phyloP scores from a whole-genome alignment of 176 grass and related monocot species.

The Carex scoparia region DNA sequence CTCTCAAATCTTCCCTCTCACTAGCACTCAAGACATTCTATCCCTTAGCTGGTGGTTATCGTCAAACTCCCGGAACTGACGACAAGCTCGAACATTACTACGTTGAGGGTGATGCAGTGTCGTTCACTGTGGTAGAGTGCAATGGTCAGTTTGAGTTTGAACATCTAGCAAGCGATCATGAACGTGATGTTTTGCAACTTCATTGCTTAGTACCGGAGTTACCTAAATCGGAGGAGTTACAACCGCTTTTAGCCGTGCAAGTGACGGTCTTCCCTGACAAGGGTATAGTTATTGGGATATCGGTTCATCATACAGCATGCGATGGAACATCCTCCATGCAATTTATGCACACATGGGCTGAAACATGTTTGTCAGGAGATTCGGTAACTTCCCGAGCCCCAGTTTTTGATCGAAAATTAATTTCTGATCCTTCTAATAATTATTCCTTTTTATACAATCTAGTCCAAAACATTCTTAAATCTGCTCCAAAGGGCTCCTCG shows the following conservation, averaged over 20 bases:
- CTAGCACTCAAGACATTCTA: not conserved
- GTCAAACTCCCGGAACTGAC: not conserved
- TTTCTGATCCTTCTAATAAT: conserved; percentile 21
- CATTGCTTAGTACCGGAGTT: not conserved
- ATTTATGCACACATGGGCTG: conserved; percentile 12
- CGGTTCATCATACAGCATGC: conserved; percentile 24
- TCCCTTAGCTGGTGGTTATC: conserved; percentile 40
- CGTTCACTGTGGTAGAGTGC: conserved; percentile 49
- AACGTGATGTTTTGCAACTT: not conserved
- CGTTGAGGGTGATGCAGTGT: conserved; percentile 28
- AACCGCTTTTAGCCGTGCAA: conserved; percentile 22
- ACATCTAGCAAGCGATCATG: not conserved
- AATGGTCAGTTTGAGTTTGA: conserved; percentile 18
- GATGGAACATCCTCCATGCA: conserved; percentile 17
- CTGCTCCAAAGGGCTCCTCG: not conserved
- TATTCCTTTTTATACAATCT: conserved; percentile 9
- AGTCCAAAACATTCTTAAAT: not conserved
- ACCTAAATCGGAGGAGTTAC: not conserved
- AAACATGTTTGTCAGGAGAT: not conserved
- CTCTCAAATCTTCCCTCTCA: too few relatives aligned
- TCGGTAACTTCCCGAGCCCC: not conserved
- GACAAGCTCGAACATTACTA: conserved; percentile 37
- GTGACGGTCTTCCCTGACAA: not conserved
- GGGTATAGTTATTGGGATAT: conserved; percentile 1
- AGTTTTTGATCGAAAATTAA: conserved; percentile 21